Conservation (phyloP, 169 alveolate genomes). For the Eimeria tenella region DNA sequence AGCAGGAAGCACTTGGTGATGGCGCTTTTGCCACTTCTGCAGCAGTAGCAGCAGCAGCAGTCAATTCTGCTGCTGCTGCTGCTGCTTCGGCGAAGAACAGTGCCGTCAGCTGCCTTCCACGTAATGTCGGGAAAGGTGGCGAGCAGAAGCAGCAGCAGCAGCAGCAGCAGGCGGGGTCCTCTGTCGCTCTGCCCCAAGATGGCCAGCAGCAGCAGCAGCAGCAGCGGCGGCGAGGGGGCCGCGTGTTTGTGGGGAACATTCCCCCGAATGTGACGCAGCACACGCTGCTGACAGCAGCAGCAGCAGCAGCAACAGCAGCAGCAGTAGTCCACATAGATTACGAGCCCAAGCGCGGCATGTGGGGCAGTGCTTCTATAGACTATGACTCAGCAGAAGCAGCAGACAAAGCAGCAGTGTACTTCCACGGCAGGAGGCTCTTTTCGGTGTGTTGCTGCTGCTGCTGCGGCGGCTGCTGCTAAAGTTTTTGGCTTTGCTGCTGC, state of each 20-base stretch:
- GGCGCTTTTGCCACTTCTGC: not conserved
- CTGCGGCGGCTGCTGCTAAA: too few relatives aligned
- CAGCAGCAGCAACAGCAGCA: conserved; percentile 3
- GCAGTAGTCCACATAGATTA: not conserved
- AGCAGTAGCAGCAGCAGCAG: not conserved
- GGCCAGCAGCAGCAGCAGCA: not conserved
- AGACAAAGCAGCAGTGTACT: not conserved
- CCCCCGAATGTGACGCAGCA: conserved; percentile 87
- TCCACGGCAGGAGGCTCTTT: conserved; percentile 40
- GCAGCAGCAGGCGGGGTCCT: not conserved
- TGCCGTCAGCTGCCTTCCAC: not conserved
- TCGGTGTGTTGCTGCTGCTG: not conserved
- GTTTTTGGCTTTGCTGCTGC: too few relatives aligned
- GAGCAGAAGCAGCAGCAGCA: not conserved
- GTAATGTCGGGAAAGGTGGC: not conserved
- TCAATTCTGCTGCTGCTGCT: not conserved
- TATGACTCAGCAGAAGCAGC: not conserved
- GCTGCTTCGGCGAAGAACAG: not conserved
- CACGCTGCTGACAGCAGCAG: not conserved
- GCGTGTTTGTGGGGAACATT: conserved; percentile 87
- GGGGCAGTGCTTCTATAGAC: conserved; percentile 29
- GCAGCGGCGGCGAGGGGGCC: conserved; percentile 71
- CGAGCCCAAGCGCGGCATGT: conserved; percentile 6
- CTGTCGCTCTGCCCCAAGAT: not conserved
- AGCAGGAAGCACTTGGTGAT: too few relatives aligned